Evolutionary conservation across 257 asterid species (phyloP), one percentile per base, ranked within the genome.

Genomic region (Plantago ovata): DNA sequence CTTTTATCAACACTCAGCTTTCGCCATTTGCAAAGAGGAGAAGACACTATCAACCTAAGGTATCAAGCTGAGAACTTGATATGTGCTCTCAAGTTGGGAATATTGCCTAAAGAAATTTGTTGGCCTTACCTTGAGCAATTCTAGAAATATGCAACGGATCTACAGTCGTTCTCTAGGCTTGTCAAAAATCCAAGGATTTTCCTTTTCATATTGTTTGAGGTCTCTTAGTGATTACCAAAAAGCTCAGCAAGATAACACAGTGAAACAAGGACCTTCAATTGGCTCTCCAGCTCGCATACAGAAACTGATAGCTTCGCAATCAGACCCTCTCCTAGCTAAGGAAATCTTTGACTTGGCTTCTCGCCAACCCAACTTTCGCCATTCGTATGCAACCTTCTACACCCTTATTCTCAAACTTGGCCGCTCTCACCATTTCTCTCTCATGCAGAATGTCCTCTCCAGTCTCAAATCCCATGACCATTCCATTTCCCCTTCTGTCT

Each of bases 291-390:
- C 85, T 71, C 74, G 87, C 61, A 75, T 82, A 67, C 90, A 78
- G 51, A 85, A 82, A 69, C 57, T 85, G 64, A 79, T 85, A 54
- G 90, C 87, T 33, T 76, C 79, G 50, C 94, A 91, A 48, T 67
- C 87, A 21, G 95, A 91, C 60, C 84, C 96, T 0, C 92, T 91
- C 72, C 87, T 91, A 16, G 95, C 98, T 6, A 85, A 85, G 75
- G 95, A 88, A 68, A 87, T 92, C 56, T 87, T 87, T 23, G 95
- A 85, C 57, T 77, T 88, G 58, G 95, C 98, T 53, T 79, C 86
- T 0, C 74, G 78, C 11, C 90, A 80, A 58, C 90, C 94, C 33
- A 63, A 79, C 71, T 92, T 88, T 60, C 79, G 55, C 43, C 98
- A 80, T 54, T 77, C 85, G 0, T 81, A 88, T 56, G 82, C 90